These are phyloP conservation scores for Carex littledalei DNA, from an alignment of 176 grass and related monocot species.

Conservation along the genomic window DNA sequence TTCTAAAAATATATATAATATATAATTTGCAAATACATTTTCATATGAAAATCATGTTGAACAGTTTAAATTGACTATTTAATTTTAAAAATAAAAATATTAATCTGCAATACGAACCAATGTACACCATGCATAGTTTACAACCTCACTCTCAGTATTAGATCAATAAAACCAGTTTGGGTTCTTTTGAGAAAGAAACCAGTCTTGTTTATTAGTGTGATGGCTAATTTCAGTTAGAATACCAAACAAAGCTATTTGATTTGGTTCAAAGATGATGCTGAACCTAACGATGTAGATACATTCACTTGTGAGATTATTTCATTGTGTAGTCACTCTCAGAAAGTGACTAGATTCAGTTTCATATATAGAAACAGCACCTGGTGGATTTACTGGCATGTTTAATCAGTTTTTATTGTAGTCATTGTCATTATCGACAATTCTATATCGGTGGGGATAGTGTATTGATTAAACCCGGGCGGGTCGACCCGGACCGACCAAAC, in stretches of 20 bases:
- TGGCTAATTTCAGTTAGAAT: not conserved
- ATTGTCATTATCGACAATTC: not conserved
- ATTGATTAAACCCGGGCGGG: too few species aligned
- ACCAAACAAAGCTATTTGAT: not conserved
- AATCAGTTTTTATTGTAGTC: not conserved
- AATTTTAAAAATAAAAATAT: too few species aligned
- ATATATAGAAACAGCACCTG: not conserved
- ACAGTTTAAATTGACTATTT: too few species aligned
- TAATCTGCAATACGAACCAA: too few species aligned
- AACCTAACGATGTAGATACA: not conserved
- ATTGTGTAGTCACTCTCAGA: not conserved
- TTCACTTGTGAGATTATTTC: not conserved
- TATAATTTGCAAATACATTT: too few species aligned
- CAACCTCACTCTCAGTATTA: not conserved
- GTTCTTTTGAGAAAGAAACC: too few species aligned
- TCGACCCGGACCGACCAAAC: too few species aligned
- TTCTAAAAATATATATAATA: too few species aligned
- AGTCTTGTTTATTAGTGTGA: not conserved
- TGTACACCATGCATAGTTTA: too few species aligned
- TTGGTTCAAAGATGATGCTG: not conserved
- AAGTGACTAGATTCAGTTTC: not conserved
- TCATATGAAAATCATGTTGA: too few species aligned
- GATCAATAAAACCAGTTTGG: not conserved
- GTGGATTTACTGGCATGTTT: not conserved
- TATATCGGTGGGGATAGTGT: too few species aligned